Base-by-base conservation (phyloP, 805 yeast species). In the Komagataella phaffii region DNA sequence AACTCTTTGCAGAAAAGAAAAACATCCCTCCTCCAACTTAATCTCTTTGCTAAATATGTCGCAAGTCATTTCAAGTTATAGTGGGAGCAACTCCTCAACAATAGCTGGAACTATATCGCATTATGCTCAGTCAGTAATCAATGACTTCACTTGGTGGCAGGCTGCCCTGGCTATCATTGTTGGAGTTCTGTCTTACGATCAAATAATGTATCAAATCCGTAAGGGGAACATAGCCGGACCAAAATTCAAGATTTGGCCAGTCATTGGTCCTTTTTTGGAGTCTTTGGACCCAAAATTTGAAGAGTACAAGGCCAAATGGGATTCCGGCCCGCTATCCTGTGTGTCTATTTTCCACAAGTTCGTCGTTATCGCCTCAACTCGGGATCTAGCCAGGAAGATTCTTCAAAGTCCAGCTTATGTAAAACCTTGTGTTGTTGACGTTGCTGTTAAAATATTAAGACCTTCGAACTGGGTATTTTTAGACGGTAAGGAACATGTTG, bases 391-490 rank as follows among this genome's bases (percentile, higher is more conserved):
- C 30, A 80, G 97, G 65, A 90, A 90, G 61, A 80, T 89, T 54
- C 75, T 91, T 60, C 83, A 80, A 62, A 81, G 95, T 17, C 95
- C 96, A 45, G 76, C 80, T 49, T 93, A 76, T 63, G 97, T 89
- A 55, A 89, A 89, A 68, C 99, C 99, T 5, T 93, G 99, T 72
- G 96, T 93, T 54, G 99, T 93, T 57, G 99, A 93, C 65, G 98
- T 89, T 51, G 99, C 99, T 18, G 76, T 83, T 56, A 93, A 93
- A 70, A 88, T 93, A 58, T 73, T 93, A 62, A 81, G 98, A 69
- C 97, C 98, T 48, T 76, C 91, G 48, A 93, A 91, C 73, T 93
- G 99, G 99, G 99, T 93, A 44, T 93, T 93, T 67, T 70, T 89
- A 61, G 99, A 93, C 63, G 99, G 99, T 59, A 89, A 89, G 70